phyloP scores from a whole-genome alignment of 257 asterid genomes.

The Solanum pimpinellifolium region DNA sequence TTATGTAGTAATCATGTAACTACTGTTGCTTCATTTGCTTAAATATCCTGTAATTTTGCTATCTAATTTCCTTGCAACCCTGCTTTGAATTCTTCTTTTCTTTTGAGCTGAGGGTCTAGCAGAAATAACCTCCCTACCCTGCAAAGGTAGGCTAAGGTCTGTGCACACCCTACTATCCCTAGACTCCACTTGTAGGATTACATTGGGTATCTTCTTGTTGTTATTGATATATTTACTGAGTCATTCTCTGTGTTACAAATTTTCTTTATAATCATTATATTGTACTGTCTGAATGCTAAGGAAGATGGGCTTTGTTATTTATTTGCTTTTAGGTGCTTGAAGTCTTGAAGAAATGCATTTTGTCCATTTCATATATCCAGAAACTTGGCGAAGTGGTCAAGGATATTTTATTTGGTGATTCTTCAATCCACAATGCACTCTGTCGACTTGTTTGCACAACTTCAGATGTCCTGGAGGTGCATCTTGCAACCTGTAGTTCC shows the following conservation, averaged over 20 bases:
- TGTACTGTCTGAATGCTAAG: not conserved
- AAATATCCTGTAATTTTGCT: not conserved
- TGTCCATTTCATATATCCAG: slow-evolving; percentile 27
- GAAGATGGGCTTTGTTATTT: not conserved
- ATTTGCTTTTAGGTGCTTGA: slow-evolving; percentile 54
- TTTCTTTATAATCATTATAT: not conserved
- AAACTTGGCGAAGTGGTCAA: slow-evolving; percentile 49
- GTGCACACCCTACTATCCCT: not conserved
- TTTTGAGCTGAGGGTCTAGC: not conserved
- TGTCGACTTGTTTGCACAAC: slow-evolving; percentile 80
- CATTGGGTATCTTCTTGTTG: not conserved
- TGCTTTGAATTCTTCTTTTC: not conserved
- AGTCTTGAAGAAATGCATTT: slow-evolving; percentile 63
- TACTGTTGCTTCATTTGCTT: not conserved
- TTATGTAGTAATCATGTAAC: not conserved
- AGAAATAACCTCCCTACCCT: not conserved
- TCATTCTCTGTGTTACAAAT: not conserved
- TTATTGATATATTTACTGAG: not conserved
- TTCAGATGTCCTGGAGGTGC: slow-evolving; percentile 69
- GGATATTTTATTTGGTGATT: slow-evolving; percentile 59
- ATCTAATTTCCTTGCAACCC: not conserved
- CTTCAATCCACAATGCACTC: slow-evolving; percentile 72
- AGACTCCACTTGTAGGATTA: not conserved
- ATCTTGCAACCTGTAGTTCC: slow-evolving; percentile 5
- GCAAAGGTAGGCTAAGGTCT: not conserved